Conservation (phyloP, 768 basidiomycete genomes). For the Amanita polypyramis region DNA sequence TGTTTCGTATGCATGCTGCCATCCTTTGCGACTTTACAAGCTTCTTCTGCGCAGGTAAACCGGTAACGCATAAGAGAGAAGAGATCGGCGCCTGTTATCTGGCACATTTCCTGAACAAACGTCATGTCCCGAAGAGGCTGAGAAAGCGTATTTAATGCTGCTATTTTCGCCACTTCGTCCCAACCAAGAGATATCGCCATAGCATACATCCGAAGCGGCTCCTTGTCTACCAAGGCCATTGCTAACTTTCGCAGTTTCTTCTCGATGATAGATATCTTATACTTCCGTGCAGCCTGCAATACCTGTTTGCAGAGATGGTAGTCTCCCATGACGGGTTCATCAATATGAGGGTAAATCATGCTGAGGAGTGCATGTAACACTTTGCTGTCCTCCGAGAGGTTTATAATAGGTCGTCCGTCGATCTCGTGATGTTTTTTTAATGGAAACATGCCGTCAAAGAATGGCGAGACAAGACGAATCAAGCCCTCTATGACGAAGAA, state of each 20-base stretch:
- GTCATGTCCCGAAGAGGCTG: not conserved
- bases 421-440: slow-evolving; percentile 6
- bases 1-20: not conserved
- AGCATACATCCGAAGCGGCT: slow-evolving; percentile 5
- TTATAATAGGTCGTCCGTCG: slow-evolving; percentile 7
- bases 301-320: not conserved
- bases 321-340: not conserved
- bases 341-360: not conserved
- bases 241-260: not conserved
- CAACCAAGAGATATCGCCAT: not conserved
- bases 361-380: slow-evolving; percentile 7
- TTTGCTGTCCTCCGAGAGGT: slow-evolving; percentile 9
- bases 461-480: not conserved
- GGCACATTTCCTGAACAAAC: not conserved
- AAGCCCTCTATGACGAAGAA: slow-evolving; percentile 1
- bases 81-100: slow-evolving; percentile 1
- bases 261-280: not conserved
- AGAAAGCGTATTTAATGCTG: not conserved
- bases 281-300: not conserved
- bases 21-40: not conserved
- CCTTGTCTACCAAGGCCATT: not conserved
- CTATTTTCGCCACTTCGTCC: not conserved
- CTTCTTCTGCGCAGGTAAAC: slow-evolving; percentile 4
- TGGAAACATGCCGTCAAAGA: slow-evolving; percentile 20
- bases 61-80: not conserved